Evolutionary conservation across 352 stramenopile genomes (phyloP).

Genomic region (Phytophthora tentaculata): DNA sequence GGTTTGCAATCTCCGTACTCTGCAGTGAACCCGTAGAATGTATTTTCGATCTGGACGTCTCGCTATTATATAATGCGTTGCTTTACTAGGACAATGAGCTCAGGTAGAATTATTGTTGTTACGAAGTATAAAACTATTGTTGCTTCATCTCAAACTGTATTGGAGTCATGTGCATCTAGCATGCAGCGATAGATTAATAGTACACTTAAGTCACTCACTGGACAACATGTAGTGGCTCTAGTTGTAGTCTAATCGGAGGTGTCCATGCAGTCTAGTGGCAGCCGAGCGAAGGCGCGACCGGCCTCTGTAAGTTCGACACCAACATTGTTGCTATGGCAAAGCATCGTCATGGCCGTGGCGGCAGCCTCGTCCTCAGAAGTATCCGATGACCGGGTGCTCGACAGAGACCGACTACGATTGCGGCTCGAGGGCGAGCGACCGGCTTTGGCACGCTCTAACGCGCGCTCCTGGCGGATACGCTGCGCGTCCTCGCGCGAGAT

Average conservation of each 20-base stretch:
- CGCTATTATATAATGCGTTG: not conserved
- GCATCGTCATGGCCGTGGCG: conserved; percentile 38
- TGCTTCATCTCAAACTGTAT: conserved; percentile 10
- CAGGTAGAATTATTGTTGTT: not conserved
- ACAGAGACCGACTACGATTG: conserved; percentile 20
- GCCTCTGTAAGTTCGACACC: conserved; percentile 39
- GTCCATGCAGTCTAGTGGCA: conserved; percentile 50
- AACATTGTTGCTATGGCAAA: conserved; percentile 13
- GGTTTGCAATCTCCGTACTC: not conserved
- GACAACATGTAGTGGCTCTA: conserved; percentile 7
- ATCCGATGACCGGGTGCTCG: conserved; percentile 11
- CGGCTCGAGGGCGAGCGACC: conserved; percentile 32
- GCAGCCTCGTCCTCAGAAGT: conserved; percentile 30
- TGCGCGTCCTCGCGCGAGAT: conserved; percentile 46
- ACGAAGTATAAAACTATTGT: no score
- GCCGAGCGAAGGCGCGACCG: conserved; percentile 44
- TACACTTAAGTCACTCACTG: conserved; percentile 27
- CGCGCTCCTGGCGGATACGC: conserved; percentile 43
- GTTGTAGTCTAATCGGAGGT: conserved; percentile 13
- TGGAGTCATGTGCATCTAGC: conserved; percentile 30
- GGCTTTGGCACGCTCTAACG: conserved; percentile 38
- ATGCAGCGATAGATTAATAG: conserved; percentile 22
- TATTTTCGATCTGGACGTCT: not conserved
- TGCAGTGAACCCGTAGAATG: not conserved
- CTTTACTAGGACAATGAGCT: not conserved